Conservation (phyloP, 495 filamentous ascomycete genomes). For the Apodospora peruviana region DNA sequence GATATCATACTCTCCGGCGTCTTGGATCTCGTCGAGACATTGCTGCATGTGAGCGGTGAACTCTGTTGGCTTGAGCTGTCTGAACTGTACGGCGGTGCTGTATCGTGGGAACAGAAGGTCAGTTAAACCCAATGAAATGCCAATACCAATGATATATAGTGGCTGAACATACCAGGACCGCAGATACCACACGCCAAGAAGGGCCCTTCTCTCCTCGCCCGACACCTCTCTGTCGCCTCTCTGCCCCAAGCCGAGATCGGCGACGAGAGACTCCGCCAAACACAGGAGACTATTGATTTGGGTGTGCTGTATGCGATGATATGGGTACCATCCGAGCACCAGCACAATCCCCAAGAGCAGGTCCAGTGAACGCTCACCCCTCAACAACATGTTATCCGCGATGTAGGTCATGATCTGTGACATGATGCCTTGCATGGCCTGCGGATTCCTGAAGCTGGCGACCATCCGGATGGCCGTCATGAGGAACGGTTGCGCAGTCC, state of each 20-base stretch:
- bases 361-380: slow-evolving; percentile 42
- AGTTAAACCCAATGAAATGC: no score
- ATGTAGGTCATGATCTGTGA: slow-evolving; percentile 33
- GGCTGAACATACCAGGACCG: slow-evolving; percentile 27
- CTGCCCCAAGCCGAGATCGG: slow-evolving; percentile 40
- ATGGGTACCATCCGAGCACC: slow-evolving; percentile 41
- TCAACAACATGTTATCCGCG: slow-evolving; percentile 38
- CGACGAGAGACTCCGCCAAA: slow-evolving; percentile 38
- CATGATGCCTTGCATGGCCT: slow-evolving; percentile 32
- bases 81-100: slow-evolving; percentile 21
- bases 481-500: slow-evolving; percentile 24
- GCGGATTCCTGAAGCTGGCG: slow-evolving; percentile 31
- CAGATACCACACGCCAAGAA: slow-evolving; percentile 38
- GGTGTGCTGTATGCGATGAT: slow-evolving; percentile 34
- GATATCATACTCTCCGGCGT: slow-evolving; percentile 23
- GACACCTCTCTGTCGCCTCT: slow-evolving; percentile 18
- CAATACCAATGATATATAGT: no score
- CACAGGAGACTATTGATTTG: slow-evolving; percentile 41
- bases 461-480: slow-evolving; percentile 33
- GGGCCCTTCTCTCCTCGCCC: slow-evolving; percentile 27
- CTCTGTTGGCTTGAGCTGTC: slow-evolving; percentile 24
- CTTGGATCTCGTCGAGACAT: slow-evolving; percentile 29
- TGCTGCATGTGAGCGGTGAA: slow-evolving; percentile 32
- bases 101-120: not conserved
- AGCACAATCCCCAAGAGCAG: slow-evolving; percentile 43